Conservation (phyloP, 192 early-diverging fungal genomes). For the Coemansia sp. region DNA sequence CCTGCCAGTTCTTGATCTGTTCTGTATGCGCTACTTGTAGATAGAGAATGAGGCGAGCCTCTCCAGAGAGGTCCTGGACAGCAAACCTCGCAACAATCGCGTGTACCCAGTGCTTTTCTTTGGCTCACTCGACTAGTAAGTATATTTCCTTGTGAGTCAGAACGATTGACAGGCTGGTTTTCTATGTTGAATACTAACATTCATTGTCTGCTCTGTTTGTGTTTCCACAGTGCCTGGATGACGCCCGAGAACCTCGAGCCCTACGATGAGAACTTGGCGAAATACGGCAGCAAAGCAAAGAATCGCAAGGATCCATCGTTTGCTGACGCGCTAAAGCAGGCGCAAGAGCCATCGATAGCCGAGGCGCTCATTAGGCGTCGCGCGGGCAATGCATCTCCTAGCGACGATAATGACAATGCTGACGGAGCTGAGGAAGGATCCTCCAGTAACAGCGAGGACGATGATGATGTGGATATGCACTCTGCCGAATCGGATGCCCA, state of each 20-base stretch:
- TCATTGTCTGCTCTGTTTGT: conserved; percentile 1
- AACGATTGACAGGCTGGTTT: not conserved
- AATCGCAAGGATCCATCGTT: conserved; percentile 57
- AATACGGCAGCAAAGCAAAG: conserved; percentile 52
- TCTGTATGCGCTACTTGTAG: conserved; percentile 24
- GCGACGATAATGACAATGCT: conserved; percentile 59
- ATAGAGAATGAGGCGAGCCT: conserved; percentile 49
- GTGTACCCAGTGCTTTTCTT: conserved; percentile 58
- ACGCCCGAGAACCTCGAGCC: conserved; percentile 55
- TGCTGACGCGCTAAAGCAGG: conserved; percentile 55
- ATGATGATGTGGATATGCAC: conserved; percentile 50
- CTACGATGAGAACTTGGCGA: conserved; percentile 53
- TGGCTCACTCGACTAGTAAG: conserved; percentile 62
- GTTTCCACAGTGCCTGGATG: conserved; percentile 49
- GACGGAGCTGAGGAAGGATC: conserved; percentile 57
- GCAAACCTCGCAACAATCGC: conserved; percentile 56
- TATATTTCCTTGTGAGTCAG: conserved; percentile 1
- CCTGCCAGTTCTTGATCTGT: conserved; percentile 3
- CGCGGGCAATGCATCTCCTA: conserved; percentile 25
- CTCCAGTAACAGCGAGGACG: conserved; percentile 45
- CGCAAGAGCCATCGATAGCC: conserved; percentile 51
- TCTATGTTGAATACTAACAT: not conserved
- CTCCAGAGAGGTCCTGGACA: conserved; percentile 47
- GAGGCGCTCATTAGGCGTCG: conserved; percentile 50
- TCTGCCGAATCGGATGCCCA: conserved; percentile 27